Base-by-base conservation (phyloP, 1,284 basidiomycete genomes). In the Malassezia vespertilionis region DNA sequence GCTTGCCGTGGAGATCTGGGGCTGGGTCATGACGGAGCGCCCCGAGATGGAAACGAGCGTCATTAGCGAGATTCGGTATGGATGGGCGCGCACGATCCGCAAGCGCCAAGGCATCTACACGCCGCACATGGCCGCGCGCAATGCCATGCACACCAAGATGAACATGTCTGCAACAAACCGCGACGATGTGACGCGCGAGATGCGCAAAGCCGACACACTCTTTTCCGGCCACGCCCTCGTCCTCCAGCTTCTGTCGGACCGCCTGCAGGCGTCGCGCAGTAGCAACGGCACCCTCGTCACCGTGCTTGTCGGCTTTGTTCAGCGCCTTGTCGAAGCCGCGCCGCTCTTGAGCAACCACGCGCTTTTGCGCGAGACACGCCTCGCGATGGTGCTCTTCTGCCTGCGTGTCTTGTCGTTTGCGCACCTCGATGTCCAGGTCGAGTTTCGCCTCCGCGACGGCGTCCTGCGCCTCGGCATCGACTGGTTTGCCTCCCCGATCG, bases 1-100 rank as follows among this genome's bases (percentile, higher is more conserved):
- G 8, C 80, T 84, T 1, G 90, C 87, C 0, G 83, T 89, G 40
- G 88, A 95, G 68, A 83, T 86, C 4, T 97, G 93, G 93, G 87
- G 85, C 2, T 96, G 90, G 91, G 76, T 96, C 0, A 85, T 96
- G 39, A 81, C 86, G 14, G 85, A 90, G 65, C 80, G 86, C 45
- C 83, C 86, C 0, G 78, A 80, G 45, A 75, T 80, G 20, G 81
- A 83, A 67, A 76, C 84, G 70, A 82, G 72, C 6, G 72, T 96
- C 22, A 84, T 95, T 76, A 77, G 81, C 10, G 89, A 95, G 65
- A 80, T 97, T 45, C 75, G 86, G 23, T 79, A 83, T 7, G 84
- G 84, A 4, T 99, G 93, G 93, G 77, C 82, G 32, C 77, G 79
- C 52, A 86, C 84, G 2, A 75, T 88, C 55, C 85, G 90, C 84